These are phyloP conservation scores for Blattamonas nauphoetae DNA, from an alignment of 78 protist genomes.

Conservation along the genomic window DNA sequence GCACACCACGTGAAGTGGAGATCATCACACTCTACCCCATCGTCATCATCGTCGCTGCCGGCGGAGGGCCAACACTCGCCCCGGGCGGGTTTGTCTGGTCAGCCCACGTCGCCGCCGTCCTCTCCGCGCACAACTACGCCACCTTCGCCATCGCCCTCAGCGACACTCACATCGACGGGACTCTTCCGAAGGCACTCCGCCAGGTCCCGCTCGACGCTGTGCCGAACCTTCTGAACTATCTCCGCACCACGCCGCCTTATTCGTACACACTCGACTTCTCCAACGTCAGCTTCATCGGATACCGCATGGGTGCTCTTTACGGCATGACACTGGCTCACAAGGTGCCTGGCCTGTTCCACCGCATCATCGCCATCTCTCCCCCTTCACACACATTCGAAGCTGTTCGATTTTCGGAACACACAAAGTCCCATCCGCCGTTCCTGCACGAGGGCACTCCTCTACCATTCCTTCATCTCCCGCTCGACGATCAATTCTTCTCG, in stretches of 20 bases:
- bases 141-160: background rate
- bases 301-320: background rate
- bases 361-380: background rate
- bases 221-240: background rate
- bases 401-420: background rate
- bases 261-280: background rate
- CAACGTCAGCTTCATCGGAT: background rate
- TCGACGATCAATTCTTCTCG: background rate
- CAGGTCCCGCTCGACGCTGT: background rate
- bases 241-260: background rate
- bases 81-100: background rate
- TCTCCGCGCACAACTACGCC: background rate
- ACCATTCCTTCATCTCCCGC: background rate
- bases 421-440: background rate
- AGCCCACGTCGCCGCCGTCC: background rate
- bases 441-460: background rate
- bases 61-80: background rate
- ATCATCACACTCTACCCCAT: background rate
- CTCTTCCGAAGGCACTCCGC: background rate
- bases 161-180: background rate
- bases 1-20: background rate
- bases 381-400: background rate
- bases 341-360: background rate
- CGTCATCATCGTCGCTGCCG: background rate
- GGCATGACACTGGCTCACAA: background rate